Conservation (phyloP, 2,329 filamentous ascomycete species). For the Didymella segeticola region DNA sequence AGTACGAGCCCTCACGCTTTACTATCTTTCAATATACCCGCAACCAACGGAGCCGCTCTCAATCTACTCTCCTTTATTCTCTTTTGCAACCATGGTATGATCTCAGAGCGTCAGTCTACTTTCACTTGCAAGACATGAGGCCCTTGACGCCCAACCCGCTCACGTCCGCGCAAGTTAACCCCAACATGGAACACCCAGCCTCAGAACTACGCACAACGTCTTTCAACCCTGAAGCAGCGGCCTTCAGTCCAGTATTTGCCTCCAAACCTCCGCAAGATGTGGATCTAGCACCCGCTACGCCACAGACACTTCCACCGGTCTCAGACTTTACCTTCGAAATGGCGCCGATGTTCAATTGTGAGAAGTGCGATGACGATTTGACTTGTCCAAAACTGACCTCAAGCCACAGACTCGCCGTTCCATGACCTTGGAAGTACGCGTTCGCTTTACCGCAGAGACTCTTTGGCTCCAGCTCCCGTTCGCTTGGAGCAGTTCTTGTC, state of each 20-base stretch:
- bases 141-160: background rate
- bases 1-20: background rate
- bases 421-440: background rate
- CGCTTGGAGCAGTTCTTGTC: slow-evolving; percentile 1
- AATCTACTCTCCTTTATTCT: background rate
- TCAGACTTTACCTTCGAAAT: background rate
- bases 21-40: background rate
- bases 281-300: background rate
- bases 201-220: background rate
- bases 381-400: background rate
- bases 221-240: slow-evolving; percentile 19
- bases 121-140: background rate
- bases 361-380: background rate
- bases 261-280: background rate
- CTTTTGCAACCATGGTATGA: background rate
- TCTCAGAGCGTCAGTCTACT: background rate
- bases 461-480: background rate
- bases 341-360: slow-evolving; percentile 12
- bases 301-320: background rate
- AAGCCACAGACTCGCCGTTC: slow-evolving; percentile 1
- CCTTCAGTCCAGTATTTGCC: slow-evolving; percentile 13
- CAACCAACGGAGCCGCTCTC: background rate
- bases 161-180: background rate
- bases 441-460: background rate
- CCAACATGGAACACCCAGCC: slow-evolving; percentile 3